Evolutionary conservation across 805 yeast genomes (phyloP).

Genomic region (Scheffersomyces ergatensis): DNA sequence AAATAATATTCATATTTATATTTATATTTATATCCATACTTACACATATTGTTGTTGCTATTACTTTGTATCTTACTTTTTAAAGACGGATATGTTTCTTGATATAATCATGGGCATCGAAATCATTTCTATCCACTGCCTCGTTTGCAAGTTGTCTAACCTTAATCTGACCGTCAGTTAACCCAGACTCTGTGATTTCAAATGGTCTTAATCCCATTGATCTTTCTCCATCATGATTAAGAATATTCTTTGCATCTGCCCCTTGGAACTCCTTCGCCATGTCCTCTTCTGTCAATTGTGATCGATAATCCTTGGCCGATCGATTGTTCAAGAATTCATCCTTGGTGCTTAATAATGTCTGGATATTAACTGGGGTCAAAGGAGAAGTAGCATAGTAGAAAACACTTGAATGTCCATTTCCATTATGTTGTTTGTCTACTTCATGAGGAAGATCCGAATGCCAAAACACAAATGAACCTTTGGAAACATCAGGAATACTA

Average conservation of each 20-base stretch:
- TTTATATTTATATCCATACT: too few relatives aligned
- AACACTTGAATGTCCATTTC: constrained; percentile 36
- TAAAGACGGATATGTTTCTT: not conserved
- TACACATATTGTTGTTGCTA: too few relatives aligned
- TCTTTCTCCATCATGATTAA: constrained; percentile 13
- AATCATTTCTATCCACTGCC: constrained; percentile 7
- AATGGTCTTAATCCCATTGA: constrained; percentile 24
- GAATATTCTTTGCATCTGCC: constrained; percentile 11
- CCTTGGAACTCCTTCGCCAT: constrained; percentile 18
- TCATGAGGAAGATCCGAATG: constrained; percentile 42
- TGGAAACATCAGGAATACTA: constrained; percentile 34
- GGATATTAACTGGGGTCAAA: constrained; percentile 13
- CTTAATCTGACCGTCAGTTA: constrained; percentile 21
- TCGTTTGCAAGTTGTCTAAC: constrained; percentile 21
- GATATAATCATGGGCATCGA: not conserved
- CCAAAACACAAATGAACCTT: constrained; percentile 46
- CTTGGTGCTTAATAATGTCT: constrained; percentile 12
- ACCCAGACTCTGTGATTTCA: constrained; percentile 14
- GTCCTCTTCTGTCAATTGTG: constrained; percentile 13
- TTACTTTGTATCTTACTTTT: too few relatives aligned
- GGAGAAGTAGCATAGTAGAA: constrained; percentile 38
- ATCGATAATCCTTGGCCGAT: constrained; percentile 12
- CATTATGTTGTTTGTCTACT: constrained; percentile 36
- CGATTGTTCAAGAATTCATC: constrained; percentile 8
- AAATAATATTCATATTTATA: too few relatives aligned